These are phyloP conservation scores for Nothomitra cinnamomea DNA, from an alignment of 2,329 filamentous ascomycete species.

Conservation along the genomic window DNA sequence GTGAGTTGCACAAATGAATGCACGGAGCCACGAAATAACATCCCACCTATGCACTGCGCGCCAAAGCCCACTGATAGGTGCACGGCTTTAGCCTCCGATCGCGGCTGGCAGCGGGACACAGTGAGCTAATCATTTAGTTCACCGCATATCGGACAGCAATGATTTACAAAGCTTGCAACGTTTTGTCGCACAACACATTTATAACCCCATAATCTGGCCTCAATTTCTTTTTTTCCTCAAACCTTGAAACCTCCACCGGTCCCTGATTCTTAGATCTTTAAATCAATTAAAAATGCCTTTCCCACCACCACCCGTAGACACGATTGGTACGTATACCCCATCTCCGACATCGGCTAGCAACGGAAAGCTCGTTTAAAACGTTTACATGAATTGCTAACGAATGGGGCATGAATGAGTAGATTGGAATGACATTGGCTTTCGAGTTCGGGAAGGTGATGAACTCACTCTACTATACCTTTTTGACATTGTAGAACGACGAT, in stretches of 20 bases:
- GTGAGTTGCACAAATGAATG: no score
- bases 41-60: no score
- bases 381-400: constrained; percentile 3
- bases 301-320: constrained; percentile 60
- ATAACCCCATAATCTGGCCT: not conserved
- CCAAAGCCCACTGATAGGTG: no score
- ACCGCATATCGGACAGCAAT: not conserved
- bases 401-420: constrained; percentile 30
- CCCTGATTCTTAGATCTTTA: not conserved
- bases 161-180: not conserved
- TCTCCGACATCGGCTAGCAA: not conserved
- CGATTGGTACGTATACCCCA: constrained; percentile 40
- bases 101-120: no score
- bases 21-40: no score
- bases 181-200: no score
- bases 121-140: no score
- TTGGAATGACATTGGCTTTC: constrained; percentile 88
- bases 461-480: not conserved
- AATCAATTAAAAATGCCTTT: constrained; percentile 29
- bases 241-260: not conserved
- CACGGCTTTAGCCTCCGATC: no score
- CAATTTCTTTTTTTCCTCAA: not conserved
- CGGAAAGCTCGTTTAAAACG: not conserved
- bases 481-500: no score
- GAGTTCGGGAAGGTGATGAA: constrained; percentile 62